Conservation (phyloP, 2,329 filamentous ascomycete species). For the Zasmidium cellare region DNA sequence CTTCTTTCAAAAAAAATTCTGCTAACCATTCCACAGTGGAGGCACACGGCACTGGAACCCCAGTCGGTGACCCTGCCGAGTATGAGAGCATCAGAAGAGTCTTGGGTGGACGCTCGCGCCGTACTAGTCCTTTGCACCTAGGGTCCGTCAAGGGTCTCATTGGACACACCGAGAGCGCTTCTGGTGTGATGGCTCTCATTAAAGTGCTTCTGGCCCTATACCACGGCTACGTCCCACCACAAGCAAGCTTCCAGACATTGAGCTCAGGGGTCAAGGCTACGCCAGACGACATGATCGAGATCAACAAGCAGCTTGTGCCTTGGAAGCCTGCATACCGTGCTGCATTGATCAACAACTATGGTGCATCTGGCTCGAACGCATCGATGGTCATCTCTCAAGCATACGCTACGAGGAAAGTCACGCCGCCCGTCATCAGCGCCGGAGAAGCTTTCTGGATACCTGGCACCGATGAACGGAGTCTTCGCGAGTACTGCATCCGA, state of each 20-base stretch:
- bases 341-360: conserved; percentile 37
- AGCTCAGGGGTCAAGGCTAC: conserved; percentile 10
- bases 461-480: no score
- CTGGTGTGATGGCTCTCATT: conserved; percentile 32
- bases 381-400: background rate
- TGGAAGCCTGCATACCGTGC: background rate
- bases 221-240: conserved; percentile 32
- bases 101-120: background rate
- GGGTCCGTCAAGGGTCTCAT: conserved; percentile 36
- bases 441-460: no score
- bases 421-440: background rate
- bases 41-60: conserved; percentile 14
- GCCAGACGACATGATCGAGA: background rate
- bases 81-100: background rate
- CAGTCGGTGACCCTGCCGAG: conserved; percentile 14
- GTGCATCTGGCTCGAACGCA: conserved; percentile 38
- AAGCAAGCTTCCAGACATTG: conserved; percentile 11
- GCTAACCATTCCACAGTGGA: conserved; percentile 15
- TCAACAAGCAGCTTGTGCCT: background rate
- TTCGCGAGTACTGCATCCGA: no score
- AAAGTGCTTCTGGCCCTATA: conserved; percentile 38
- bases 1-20: no score
- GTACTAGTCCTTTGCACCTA: conserved; percentile 25
- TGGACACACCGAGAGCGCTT: conserved; percentile 38
- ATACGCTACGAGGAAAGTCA: background rate